Base-by-base conservation (phyloP, 495 filamentous ascomycete genomes). In the Podospora pseudoanserina region DNA sequence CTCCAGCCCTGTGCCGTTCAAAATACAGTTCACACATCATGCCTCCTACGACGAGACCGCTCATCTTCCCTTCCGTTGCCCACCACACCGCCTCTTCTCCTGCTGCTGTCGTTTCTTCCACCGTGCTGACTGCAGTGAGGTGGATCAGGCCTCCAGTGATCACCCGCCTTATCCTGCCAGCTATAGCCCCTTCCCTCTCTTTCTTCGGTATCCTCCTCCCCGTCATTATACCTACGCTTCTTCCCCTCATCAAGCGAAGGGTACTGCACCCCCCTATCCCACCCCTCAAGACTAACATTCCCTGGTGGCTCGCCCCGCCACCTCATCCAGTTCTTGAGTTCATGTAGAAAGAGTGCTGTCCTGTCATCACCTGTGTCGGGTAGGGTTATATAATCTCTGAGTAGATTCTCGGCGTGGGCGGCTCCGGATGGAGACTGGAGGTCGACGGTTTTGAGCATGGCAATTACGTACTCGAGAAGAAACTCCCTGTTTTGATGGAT, bases 371-470 rank as follows among this genome's bases (percentile, higher is more conserved):
- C 94, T 3, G 7, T 49, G 2, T 49, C 39, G 2, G 39, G 39
- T 6, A 9, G 9, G 7, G 13, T 3, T 0, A 99, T 74, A 69
- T 94, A 97, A 53, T 97, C 94, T 18, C 88, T 79, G n/a, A 97
- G 76, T 81, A 97, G 88, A 44, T 93, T 90, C 75, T 97, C 93
- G 0, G 95, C 93, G 68, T 94, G 90, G 4, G 94, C 67, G 1
- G 61, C n/a, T 15, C 59, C 93, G 15, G 86, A 85, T 73, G 90
- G 91, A 9, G 88, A 91, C 73, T 93, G 93, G n/a, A 95, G 84
- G 75, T 99, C 94, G 20, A 96, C 89, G 0, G 91, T 92, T 72
- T 93, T 96, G 54, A 99, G 80, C 59, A 99, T 93, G 39, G 91
- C 91, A 60, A 97, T 79, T 65, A 96, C 86, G 72, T 96, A 97